phyloP scores from a whole-genome alignment of 1,139 yeast genomes.

The Pichia sp. region DNA sequence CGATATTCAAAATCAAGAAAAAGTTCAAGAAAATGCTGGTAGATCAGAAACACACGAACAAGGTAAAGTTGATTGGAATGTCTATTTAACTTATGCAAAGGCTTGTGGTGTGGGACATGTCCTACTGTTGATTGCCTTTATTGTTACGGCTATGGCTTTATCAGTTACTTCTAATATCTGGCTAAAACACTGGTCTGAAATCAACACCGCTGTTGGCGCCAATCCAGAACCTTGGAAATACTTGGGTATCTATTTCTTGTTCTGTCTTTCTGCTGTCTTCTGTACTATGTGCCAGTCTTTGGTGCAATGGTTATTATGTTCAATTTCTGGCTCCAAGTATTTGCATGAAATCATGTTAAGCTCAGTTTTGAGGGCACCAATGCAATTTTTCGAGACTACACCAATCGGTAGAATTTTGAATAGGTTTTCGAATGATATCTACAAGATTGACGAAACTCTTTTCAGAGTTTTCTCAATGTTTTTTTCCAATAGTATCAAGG shows the following conservation, averaged over 20 bases:
- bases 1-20: conserved; percentile 39
- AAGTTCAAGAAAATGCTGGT: conserved; percentile 34
- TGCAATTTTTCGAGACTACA: conserved; percentile 95
- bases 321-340: conserved; percentile 74
- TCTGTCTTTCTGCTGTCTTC: conserved; percentile 68
- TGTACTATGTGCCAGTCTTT: conserved; percentile 62
- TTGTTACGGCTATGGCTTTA: conserved; percentile 54
- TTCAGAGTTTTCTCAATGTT: conserved; percentile 84
- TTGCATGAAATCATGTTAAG: conserved; percentile 77
- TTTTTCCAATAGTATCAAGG: conserved; percentile 66
- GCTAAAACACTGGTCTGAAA: conserved; percentile 97
- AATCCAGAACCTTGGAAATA: conserved; percentile 71
- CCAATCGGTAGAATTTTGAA: conserved; percentile 94
- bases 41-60: conserved; percentile 80
- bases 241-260: conserved; percentile 66
- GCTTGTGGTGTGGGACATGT: conserved; percentile 84
- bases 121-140: conserved; percentile 43
- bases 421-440: conserved; percentile 90
- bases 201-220: conserved; percentile 60
- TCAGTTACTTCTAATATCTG: conserved; percentile 72
- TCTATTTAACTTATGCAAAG: conserved; percentile 75
- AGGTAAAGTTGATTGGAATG: conserved; percentile 90
- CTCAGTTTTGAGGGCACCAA: conserved; percentile 85
- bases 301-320: conserved; percentile 76
- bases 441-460: conserved; percentile 83